Evolutionary conservation across 352 stramenopile species (phyloP), one percentile per base, ranked within the genome.

Genomic region (Phytophthora litchii): DNA sequence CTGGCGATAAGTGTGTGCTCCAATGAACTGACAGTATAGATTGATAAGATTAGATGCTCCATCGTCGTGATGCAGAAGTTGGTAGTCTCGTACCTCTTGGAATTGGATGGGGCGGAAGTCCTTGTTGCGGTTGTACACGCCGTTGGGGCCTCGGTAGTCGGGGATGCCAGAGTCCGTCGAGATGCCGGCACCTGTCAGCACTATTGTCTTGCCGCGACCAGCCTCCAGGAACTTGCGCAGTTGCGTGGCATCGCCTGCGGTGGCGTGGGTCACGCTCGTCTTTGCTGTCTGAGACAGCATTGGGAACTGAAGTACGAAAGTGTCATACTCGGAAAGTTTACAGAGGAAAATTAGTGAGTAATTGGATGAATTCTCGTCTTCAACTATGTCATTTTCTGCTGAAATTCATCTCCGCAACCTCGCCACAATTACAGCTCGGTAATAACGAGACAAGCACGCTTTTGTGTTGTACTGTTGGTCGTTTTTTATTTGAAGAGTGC

Each of bases 111-210:
- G 96, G 58, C 96, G 96, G 34, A 91, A 93, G 78, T 98, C 93
- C 36, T 91, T 91, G 57, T 91, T 91, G 58, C 86, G 77, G 68
- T 95, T 93, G 80, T 99, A 99, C 13, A 97, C 96, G 54, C 96
- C 96, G 20, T 96, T 88, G 17, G 93, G 88, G 7, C 95, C 96
- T 38, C 97, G 78, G 72, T 99, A 99, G 73, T 99, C 97, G 0
- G 97, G 96, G 72, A 99, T 99, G 10, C 96, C 96, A 17, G 86
- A 98, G 70, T 98, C 96, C 14, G 96, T 99, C 9, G 91, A 98
- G 40, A 99, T 91, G n/a, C 97, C 96, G 0, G 97, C 96, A 19
- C 96, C 96, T 0, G 95, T 98, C 32, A 99, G 68, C 48, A 94
- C 88, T 17, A 91, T 59, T 4, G 77, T 82, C 38, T 76, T 76